A percentile compares a stretch with the other conserved stretches of the same genome.
Conservation (phyloP, 345 rosid species). For the Ceriops zippeliana region DNA sequence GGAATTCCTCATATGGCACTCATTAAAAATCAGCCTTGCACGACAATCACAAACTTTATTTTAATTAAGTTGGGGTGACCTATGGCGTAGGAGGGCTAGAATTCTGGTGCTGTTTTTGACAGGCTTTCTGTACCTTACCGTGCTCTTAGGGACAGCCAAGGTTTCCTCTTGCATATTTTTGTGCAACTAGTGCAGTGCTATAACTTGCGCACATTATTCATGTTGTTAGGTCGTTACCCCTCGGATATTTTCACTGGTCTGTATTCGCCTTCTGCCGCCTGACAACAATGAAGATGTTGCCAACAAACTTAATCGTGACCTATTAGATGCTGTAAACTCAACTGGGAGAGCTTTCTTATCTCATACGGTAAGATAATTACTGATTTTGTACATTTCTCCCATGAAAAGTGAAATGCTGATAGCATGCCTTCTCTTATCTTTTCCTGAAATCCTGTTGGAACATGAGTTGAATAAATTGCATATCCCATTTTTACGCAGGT, state of each 20-base stretch:
- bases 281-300: constrained; percentile 33
- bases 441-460: background rate
- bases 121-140: too few relatives aligned
- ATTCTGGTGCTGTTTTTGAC: too few relatives aligned
- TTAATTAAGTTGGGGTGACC: too few relatives aligned
- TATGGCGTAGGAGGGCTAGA: too few relatives aligned
- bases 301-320: constrained; percentile 51
- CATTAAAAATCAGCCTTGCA: too few relatives aligned
- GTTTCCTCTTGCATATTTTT: too few relatives aligned
- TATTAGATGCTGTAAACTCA: constrained; percentile 71
- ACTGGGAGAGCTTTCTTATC: constrained; percentile 75
- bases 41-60: too few relatives aligned
- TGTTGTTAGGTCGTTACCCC: constrained; percentile 66
- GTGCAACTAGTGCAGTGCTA: too few relatives aligned
- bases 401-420: background rate
- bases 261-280: constrained; percentile 57
- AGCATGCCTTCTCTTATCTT: background rate
- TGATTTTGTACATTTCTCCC: background rate
- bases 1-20: too few relatives aligned
- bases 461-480: background rate
- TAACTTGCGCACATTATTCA: background rate
- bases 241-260: constrained; percentile 65
- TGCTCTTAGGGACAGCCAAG: too few relatives aligned
- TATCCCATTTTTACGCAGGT: constrained; percentile 35
- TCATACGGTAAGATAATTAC: constrained; percentile 58